Conservation (phyloP, 192 early-diverging fungal genomes). For the Thamnidium elegans region DNA sequence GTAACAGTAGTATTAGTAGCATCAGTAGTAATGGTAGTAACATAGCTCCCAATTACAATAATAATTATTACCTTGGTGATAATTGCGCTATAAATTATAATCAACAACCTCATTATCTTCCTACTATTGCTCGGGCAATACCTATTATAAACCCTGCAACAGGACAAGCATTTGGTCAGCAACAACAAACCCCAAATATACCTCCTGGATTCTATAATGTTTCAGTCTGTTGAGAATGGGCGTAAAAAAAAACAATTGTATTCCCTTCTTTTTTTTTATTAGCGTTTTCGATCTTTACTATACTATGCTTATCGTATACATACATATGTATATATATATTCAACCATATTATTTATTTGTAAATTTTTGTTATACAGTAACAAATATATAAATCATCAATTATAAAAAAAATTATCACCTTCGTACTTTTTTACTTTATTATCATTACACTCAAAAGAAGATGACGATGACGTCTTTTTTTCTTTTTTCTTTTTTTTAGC, state of each 20-base stretch:
- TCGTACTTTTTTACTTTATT: no score
- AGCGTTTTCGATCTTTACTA: no score
- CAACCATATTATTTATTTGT: background rate
- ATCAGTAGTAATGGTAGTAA: slow-evolving; percentile 1
- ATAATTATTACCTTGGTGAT: background rate
- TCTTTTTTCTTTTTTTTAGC: no score
- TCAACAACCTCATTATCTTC: background rate
- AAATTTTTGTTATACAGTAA: background rate
- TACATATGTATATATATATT: background rate
- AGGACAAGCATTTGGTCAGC: background rate
- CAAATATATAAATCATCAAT: slow-evolving; percentile 1
- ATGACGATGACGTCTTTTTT: background rate
- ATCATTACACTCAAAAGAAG: background rate
- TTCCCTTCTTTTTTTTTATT: slow-evolving; percentile 6
- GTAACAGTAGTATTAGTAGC: background rate
- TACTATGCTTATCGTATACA: slow-evolving; percentile 3
- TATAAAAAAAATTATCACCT: background rate
- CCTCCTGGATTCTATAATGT: slow-evolving; percentile 15
- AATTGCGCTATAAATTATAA: background rate
- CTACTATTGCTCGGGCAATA: slow-evolving; percentile 3
- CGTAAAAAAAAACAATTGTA: background rate
- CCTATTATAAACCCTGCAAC: background rate
- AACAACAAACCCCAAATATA: slow-evolving; percentile 10
- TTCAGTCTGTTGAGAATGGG: background rate
- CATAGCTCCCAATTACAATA: background rate